A percentile compares a stretch with the other conserved stretches of the same genome.
Evolutionary conservation across 2,329 filamentous ascomycete species (phyloP).

Genomic region (Aspergillus cejpii): DNA sequence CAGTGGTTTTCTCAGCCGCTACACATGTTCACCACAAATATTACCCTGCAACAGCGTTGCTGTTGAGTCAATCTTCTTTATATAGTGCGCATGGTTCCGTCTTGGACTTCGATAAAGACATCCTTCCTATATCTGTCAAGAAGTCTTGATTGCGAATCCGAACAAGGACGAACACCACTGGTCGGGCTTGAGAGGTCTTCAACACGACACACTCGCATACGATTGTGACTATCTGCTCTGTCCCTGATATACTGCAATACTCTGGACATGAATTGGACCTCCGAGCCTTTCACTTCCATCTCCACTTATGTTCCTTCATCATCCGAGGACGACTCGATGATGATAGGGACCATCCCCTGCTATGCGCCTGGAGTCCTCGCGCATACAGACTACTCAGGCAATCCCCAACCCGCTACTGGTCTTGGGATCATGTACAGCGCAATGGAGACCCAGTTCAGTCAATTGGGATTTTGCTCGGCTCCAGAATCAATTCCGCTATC

Average conservation of each 20-base stretch:
- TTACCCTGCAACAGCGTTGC: conserved; percentile 17
- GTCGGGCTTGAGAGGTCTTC: background rate
- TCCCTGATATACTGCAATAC: background rate
- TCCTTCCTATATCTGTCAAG: conserved; percentile 4
- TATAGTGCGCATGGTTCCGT: conserved; percentile 16
- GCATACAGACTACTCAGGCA: conserved; percentile 12
- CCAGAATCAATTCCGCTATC: conserved; percentile 18
- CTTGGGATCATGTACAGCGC: conserved; percentile 29
- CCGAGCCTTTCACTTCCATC: conserved; percentile 18
- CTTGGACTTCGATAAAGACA: background rate
- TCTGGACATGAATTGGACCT: conserved; percentile 22
- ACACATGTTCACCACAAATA: conserved; percentile 21
- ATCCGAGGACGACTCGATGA: conserved; percentile 7
- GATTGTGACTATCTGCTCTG: too few species aligned
- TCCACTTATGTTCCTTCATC: conserved; percentile 10
- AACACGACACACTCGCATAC: too few species aligned
- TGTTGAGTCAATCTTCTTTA: conserved; percentile 21
- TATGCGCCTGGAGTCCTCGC: conserved; percentile 22
- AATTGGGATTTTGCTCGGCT: conserved; percentile 16
- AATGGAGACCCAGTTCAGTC: conserved; percentile 18
- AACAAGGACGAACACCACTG: background rate
- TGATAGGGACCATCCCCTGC: conserved; percentile 14
- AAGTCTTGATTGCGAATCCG: conserved; percentile 11
- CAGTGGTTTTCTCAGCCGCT: conserved; percentile 24
- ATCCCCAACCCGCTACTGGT: conserved; percentile 18